These are phyloP conservation scores for Ogataea hybrid DNA, from an alignment of 1,139 yeast species.

Conservation along the genomic window DNA sequence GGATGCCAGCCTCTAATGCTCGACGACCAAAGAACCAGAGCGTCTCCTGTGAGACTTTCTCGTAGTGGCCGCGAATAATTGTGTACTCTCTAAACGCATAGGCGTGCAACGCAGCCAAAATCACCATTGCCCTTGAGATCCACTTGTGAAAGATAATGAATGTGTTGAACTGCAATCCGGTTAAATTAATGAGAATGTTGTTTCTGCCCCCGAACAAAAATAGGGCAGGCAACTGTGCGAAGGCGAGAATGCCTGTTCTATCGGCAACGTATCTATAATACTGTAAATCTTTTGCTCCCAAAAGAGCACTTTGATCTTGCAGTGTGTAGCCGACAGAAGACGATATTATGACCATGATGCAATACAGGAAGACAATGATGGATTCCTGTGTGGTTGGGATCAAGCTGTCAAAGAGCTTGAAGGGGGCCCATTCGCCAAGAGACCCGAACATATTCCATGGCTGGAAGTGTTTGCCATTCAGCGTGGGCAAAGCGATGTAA, in stretches of 20 bases:
- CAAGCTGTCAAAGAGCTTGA: conserved; percentile 18
- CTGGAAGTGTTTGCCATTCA: conserved; percentile 23
- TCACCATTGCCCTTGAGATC: conserved; percentile 50
- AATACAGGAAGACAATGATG: conserved; percentile 18
- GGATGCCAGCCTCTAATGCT: conserved; percentile 36
- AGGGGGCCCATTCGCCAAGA: conserved; percentile 2
- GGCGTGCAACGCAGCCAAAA: conserved; percentile 29
- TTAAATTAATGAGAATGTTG: conserved; percentile 53
- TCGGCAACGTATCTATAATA: conserved; percentile 47
- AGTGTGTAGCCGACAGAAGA: conserved; percentile 42
- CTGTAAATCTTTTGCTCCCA: conserved; percentile 47
- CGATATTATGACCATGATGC: conserved; percentile 16
- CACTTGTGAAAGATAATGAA: conserved; percentile 59
- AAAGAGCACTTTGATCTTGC: conserved; percentile 39
- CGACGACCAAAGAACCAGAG: conserved; percentile 27
- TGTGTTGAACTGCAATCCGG: conserved; percentile 60
- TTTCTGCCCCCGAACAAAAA: conserved; percentile 62
- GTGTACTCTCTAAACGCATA: conserved; percentile 21
- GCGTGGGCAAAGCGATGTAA: conserved; percentile 17
- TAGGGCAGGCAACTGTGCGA: conserved; percentile 44
- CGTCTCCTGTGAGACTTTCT: conserved; percentile 8
- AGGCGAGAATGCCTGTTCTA: conserved; percentile 46
- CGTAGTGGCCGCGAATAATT: conserved; percentile 9
- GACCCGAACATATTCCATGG: conserved; percentile 22
- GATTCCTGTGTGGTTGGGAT: conserved; percentile 30